Conservation (phyloP, 805 yeast species). For the Wickerhamiella occidentalis region DNA sequence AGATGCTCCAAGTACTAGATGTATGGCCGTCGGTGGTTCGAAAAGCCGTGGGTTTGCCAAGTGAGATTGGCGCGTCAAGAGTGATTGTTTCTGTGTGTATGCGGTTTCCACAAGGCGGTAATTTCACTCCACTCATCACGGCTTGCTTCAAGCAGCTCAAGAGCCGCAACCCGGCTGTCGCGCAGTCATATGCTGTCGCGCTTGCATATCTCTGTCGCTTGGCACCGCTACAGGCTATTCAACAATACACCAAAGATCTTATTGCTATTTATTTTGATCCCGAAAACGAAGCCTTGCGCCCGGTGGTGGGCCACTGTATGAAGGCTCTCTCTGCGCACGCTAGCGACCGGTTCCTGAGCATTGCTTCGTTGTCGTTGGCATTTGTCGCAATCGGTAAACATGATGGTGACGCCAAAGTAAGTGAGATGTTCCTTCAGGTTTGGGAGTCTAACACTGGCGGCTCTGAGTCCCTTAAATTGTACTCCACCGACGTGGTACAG, state of each 20-base stretch:
- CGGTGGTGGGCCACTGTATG: slow-evolving; percentile 47
- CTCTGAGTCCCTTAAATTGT: slow-evolving; percentile 52
- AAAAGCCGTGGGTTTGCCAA: slow-evolving; percentile 75
- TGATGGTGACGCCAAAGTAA: slow-evolving; percentile 41
- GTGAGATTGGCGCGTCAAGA: slow-evolving; percentile 73
- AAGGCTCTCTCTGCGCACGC: slow-evolving; percentile 59
- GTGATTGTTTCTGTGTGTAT: slow-evolving; percentile 54
- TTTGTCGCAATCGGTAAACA: slow-evolving; percentile 66
- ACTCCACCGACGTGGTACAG: slow-evolving; percentile 52
- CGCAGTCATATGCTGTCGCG: slow-evolving; percentile 65
- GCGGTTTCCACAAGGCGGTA: slow-evolving; percentile 37
- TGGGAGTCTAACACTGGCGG: slow-evolving; percentile 81
- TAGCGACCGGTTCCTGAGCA: slow-evolving; percentile 49
- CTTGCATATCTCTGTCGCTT: slow-evolving; percentile 67
- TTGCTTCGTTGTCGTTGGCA: slow-evolving; percentile 60
- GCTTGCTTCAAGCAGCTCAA: slow-evolving; percentile 46
- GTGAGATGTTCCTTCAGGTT: slow-evolving; percentile 41
- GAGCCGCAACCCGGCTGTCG: slow-evolving; percentile 61
- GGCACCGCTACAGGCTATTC: slow-evolving; percentile 40
- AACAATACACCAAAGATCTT: slow-evolving; percentile 42
- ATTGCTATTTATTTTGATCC: slow-evolving; percentile 47
- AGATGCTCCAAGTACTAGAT: slow-evolving; percentile 38
- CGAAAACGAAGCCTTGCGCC: slow-evolving; percentile 34
- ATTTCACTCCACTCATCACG: slow-evolving; percentile 48
- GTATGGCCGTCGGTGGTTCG: slow-evolving; percentile 45